A percentile compares a stretch with the other conserved stretches of the same genome.
Conservation (phyloP, 2,329 filamentous ascomycete genomes). For the Pseudogymnoascus sp. region DNA sequence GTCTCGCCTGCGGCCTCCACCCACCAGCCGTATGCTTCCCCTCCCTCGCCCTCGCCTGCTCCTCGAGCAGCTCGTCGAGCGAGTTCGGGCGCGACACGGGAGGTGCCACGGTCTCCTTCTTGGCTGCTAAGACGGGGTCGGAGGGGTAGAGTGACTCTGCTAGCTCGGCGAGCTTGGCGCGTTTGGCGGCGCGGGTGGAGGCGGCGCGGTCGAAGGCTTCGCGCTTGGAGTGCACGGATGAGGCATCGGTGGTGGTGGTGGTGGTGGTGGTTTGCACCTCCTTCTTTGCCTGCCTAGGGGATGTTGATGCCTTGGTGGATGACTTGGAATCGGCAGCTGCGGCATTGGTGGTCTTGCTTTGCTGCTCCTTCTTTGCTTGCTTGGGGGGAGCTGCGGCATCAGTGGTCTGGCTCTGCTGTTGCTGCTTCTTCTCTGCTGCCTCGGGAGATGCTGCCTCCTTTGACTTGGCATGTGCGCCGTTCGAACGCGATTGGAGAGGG, state of each 20-base stretch:
- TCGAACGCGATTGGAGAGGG: not conserved
- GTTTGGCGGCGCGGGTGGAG: not conserved
- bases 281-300: not conserved
- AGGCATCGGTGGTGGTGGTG: not conserved
- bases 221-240: not conserved
- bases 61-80: not conserved
- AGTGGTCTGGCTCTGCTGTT: not conserved
- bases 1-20: not conserved
- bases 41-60: constrained; percentile 4
- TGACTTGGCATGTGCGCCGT: not conserved
- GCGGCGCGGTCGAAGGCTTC: not conserved
- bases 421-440: not conserved
- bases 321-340: not conserved
- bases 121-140: not conserved
- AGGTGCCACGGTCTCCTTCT: not conserved
- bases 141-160: not conserved
- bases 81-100: not conserved
- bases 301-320: not conserved
- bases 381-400: not conserved
- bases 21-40: not conserved
- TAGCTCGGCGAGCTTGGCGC: not conserved
- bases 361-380: not conserved
- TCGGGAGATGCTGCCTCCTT: not conserved
- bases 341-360: not conserved
- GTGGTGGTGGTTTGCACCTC: not conserved